phyloP scores from a whole-genome alignment of 176 grass and related monocot species.

The Eragrostis nindensis region DNA sequence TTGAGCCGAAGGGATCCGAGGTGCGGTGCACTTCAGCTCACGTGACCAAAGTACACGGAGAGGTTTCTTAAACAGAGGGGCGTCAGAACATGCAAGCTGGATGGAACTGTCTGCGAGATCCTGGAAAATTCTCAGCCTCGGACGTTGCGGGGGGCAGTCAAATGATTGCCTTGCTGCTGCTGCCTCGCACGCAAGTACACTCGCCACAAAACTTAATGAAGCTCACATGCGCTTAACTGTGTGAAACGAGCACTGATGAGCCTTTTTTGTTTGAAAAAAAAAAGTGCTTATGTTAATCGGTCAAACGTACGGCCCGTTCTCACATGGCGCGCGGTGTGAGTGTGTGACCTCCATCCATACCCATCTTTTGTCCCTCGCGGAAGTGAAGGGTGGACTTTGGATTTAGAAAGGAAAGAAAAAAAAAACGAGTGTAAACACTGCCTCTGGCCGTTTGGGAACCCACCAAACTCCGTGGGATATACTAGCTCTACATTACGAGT shows the following conservation, averaged over 20 bases:
- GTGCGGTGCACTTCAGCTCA: neutral
- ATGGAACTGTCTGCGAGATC: constrained; percentile 28
- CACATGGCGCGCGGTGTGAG: too few species aligned
- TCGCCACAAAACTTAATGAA: neutral
- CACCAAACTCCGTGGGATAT: too few species aligned
- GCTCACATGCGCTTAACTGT: constrained; percentile 5
- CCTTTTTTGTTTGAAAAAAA: neutral
- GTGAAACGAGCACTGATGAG: neutral
- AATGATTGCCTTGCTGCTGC: constrained; percentile 41
- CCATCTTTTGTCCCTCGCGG: neutral
- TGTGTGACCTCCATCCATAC: neutral
- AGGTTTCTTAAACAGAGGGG: neutral
- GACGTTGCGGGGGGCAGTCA: constrained; percentile 30
- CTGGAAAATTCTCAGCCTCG: constrained; percentile 38
- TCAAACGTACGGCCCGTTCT: constrained; percentile 34
- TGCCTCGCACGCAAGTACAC: neutral
- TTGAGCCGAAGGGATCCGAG: neutral
- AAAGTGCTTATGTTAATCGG: constrained; percentile 23
- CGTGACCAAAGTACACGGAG: constrained; percentile 18
- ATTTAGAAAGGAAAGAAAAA: neutral
- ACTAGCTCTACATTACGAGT: too few species aligned
- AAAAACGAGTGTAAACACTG: neutral
- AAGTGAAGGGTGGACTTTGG: constrained; percentile 26
- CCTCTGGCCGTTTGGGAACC: neutral
- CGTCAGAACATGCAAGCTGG: neutral